These are phyloP conservation scores for Scedosporium aurantiacum DNA, from an alignment of 2,329 filamentous ascomycete genomes.

Conservation along the genomic window DNA sequence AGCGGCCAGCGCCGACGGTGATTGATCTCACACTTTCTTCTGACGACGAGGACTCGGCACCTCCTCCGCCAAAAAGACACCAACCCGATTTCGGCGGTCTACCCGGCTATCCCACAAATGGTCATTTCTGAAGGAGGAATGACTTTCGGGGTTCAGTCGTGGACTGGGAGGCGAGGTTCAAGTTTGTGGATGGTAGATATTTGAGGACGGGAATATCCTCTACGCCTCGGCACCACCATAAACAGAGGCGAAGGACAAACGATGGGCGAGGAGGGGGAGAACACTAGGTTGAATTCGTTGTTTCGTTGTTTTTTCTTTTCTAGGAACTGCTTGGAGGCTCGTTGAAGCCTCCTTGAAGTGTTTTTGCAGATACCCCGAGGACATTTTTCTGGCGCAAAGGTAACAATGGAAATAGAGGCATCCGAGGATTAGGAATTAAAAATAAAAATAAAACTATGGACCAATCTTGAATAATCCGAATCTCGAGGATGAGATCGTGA, in stretches of 20 bases:
- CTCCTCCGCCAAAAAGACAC: conserved; percentile 36
- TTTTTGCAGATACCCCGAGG: background rate
- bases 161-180: too few species aligned
- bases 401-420: background rate
- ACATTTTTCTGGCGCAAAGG: background rate
- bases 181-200: too few species aligned
- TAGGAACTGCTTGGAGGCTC: background rate
- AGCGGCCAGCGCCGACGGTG: conserved; percentile 39
- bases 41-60: conserved; percentile 39
- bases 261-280: background rate
- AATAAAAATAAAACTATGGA: background rate
- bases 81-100: conserved; percentile 8
- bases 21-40: conserved; percentile 51
- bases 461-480: background rate
- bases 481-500: background rate
- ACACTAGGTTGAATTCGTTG: background rate
- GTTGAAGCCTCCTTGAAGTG: background rate
- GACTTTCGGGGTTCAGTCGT: background rate
- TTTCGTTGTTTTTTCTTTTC: background rate
- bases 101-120: background rate
- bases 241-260: too few species aligned
- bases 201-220: too few species aligned
- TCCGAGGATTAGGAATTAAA: background rate
- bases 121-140: background rate
- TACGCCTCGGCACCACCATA: too few species aligned